Evolutionary conservation across 805 yeast genomes (phyloP), one percentile per base, ranked within the genome.

Genomic region (Saturnispora dispora): DNA sequence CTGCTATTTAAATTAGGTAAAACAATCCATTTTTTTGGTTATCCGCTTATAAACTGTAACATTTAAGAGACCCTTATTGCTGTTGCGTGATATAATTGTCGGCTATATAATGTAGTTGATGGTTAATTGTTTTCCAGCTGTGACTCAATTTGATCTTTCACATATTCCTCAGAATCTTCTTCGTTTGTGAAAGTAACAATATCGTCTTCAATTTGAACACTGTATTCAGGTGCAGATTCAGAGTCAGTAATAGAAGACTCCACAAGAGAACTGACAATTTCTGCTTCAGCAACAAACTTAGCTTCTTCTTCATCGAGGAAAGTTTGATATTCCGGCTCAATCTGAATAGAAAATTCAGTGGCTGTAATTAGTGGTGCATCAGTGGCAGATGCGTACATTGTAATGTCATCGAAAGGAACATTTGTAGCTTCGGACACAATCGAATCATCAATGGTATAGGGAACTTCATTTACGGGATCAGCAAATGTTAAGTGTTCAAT

Each of bases 201-300:
- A 17, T 48, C 41, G n/a, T 52, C 50, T 30, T 51, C 55, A 40
- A 51, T 47, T 47, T 51, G 46, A 32, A 51, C 37, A 10, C 27
- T 30, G 15, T 27, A 25, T 11, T 30, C 17, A 43, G 35, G 45
- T 18, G 40, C 48, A n/a, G 39, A 9, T 18, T 18, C 25, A 10
- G 25, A 32, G 7, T 20, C n/a, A 8, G 44, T 23, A 15, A 15
- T n/a, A 3, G 30, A 11, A 40, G 44, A 10, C 1, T 15, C 30
- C 22, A 40, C 9, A 18, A 44, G 18, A 9, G 36, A 18, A 11
- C 22, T 22, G 5, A 20, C 30, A 22, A 46, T 45, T 20, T 32
- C 42, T 17, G 13, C 28, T 30, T 41, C 48, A 17, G 43, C 49
- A 9, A 22, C 15, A 5, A n/a, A 18, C 4, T 37, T 23, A 15